Base-by-base conservation (phyloP, 2,329 filamentous ascomycete species). In the Fusarium tuaranense region DNA sequence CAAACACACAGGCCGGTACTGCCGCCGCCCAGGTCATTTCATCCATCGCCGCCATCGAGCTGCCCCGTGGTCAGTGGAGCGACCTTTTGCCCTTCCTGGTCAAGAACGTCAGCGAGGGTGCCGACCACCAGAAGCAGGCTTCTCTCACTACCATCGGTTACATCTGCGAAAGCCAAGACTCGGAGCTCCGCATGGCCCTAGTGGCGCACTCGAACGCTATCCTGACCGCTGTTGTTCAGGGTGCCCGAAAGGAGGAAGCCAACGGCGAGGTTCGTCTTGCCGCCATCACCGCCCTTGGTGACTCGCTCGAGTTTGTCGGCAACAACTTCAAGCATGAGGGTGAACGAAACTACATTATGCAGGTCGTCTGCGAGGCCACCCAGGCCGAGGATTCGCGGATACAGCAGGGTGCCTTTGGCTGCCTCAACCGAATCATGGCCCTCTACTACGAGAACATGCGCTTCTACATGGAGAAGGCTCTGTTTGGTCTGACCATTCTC, bases 281-380 rank as follows among this genome's bases (percentile, higher is more conserved):
- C 63, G 97, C 97, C 81, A 97, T 99, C 82, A 94, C 94, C 60
- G 97, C 97, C 55, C 92, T 99, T 53, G 94, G 95, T 79, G 97
- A 99, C 85, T 98, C 96, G 44, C 92, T 98, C 70, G 97, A 99
- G 84, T 99, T 99, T 81, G 96, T 99, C 68, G 92, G 95, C 76
- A 97, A 95, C 86, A 99, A 99, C 87, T 99, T 99, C 85, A 97
- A 98, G 86, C 97, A 98, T 80, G 97, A 99, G 85, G 97, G 96
- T 80, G 97, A 99, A 89, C 93, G 97, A 78, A 99, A 99, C 87
- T 99, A 98, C 88, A 99, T 99, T 82, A 99, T 99, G 97, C 97
- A 99, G 87, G 97, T 99, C 76, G 95, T 99, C 80, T 99, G 97
- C 86, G 97, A 99, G 88, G 97, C 97, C 78, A 99, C 97, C 65